These are phyloP conservation scores for Hemileia vastatrix DNA, from an alignment of 1,284 basidiomycete genomes.

Conservation along the genomic window DNA sequence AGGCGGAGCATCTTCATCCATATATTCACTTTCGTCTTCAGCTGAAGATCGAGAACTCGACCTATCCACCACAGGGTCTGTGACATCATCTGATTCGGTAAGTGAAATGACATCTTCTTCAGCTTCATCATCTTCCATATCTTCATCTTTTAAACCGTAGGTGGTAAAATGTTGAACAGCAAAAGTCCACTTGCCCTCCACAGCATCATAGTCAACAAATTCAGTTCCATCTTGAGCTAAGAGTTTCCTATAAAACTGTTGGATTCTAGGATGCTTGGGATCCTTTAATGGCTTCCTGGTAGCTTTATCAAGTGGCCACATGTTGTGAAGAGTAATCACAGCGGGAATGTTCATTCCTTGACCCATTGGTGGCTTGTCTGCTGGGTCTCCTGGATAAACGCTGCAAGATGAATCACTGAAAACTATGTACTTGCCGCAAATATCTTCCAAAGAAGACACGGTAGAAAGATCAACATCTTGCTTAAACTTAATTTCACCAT, in stretches of 20 bases:
- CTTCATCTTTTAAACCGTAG: constrained; percentile 38
- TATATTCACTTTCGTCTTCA: too few species aligned
- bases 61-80: constrained; percentile 10
- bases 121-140: constrained; percentile 32
- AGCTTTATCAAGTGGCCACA: constrained; percentile 85
- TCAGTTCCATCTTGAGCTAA: constrained; percentile 74
- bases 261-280: constrained; percentile 58
- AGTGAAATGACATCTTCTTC: too few species aligned
- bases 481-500: constrained; percentile 79
- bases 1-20: too few species aligned
- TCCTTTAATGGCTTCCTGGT: constrained; percentile 85
- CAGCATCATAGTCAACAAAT: constrained; percentile 70
- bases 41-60: too few species aligned
- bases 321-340: constrained; percentile 64
- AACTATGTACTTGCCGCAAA: constrained; percentile 76
- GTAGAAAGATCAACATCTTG: constrained; percentile 86
- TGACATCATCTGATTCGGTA: constrained; percentile 7
- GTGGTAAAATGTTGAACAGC: constrained; percentile 73
- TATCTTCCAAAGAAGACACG: constrained; percentile 60
- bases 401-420: constrained; percentile 86
- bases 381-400: constrained; percentile 81
- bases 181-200: constrained; percentile 84
- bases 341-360: constrained; percentile 83
- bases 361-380: constrained; percentile 66
- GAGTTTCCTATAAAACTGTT: constrained; percentile 72